Evolutionary conservation across 495 filamentous ascomycete genomes (phyloP), one percentile per base, ranked within the genome.

Genomic region (Penicillium robsamsonii): DNA sequence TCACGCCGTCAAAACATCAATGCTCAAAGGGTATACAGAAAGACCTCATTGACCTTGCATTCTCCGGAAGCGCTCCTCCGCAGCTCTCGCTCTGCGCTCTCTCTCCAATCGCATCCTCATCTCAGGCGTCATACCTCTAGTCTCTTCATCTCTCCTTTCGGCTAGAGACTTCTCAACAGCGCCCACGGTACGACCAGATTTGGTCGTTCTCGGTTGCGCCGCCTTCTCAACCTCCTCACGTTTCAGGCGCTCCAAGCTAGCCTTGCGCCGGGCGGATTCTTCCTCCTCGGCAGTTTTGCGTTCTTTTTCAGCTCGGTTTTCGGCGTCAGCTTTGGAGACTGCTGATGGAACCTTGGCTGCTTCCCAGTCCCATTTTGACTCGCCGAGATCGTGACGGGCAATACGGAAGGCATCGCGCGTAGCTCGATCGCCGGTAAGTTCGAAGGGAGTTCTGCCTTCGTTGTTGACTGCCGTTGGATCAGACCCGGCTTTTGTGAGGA

Each of bases 381-480:
- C 92, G 3, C 92, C 92, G 1, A 97, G 76, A 63, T 93, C 87
- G 44, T 80, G 77, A 9, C 94, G 86, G 1, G 92, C 91, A 22
- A 97, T 80, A 4, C 95, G 88, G 76, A 98, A 98, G 5, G 91
- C 90, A 63, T 97, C 93, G 1, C 94, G 83, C 0, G 92, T 96
- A 3, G 86, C 74, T 2, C 92, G 82, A 67, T 97, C 91, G 30
- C 95, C 91, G 10, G 90, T 83, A 5, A 97, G 81, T 40, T 95
- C 91, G 67, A 96, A 97, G 0, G 94, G 71, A 0, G 91, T 87
- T 63, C 85, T 88, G 18, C 86, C 88, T 35, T 83, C 80, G 10
- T 63, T 67, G 68, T 87, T 97, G 11, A 67, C 61, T 4, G 84
- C 13, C 0, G 87, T 87, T 2, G 94, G 94, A 66, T 96, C 84